Base-by-base conservation (phyloP, 2,329 filamentous ascomycete genomes). In the Cercospora zeina region DNA sequence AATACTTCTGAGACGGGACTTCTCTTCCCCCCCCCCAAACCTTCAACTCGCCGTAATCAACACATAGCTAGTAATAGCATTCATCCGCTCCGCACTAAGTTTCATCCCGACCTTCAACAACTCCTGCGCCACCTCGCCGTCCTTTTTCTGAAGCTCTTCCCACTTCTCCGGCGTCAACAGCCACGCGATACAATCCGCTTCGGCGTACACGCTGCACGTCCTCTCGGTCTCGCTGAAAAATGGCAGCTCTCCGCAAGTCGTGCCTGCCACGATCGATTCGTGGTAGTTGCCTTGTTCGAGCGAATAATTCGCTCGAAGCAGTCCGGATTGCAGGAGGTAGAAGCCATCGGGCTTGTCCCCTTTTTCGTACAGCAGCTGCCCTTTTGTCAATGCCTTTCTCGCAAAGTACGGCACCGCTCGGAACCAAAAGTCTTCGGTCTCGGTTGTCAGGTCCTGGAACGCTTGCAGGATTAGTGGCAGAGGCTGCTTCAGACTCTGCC, bases 391-490 rank as follows among this genome's bases (percentile, higher is more conserved):
- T 63, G 89, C 85, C 65, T 85, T 85, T 49, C 86, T 85, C 39
- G 80, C 78, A 72, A 99, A 97, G 78, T 89, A 97, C 0, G 84
- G 80, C 4, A 86, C 85, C 0, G 87, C 88, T 1, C 86, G 86
- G 76, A 93, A 93, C 95, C 95, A 99, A 74, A 97, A 97, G 75
- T 97, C 93, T 75, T 96, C 92, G 72, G 93, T 95, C 75, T 90
- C 87, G 57, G 86, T 81, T 56, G 90, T 96, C 11, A 97, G 80
- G 49, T 91, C 90, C 72, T 95, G 89, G 78, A 99, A 97, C n/a
- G 95, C 91, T 74, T 97, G 93, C 24, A 99, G 83, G 76, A 99
- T 91, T 51, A 99, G 85, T 1, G 91, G 89, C 7, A 97, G 84
- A 0, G 95, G 95, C 73, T 97, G 92, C 67, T 90, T 90, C 75